Conservation (phyloP, 495 filamentous ascomycete species). For the Podospora sp. region DNA sequence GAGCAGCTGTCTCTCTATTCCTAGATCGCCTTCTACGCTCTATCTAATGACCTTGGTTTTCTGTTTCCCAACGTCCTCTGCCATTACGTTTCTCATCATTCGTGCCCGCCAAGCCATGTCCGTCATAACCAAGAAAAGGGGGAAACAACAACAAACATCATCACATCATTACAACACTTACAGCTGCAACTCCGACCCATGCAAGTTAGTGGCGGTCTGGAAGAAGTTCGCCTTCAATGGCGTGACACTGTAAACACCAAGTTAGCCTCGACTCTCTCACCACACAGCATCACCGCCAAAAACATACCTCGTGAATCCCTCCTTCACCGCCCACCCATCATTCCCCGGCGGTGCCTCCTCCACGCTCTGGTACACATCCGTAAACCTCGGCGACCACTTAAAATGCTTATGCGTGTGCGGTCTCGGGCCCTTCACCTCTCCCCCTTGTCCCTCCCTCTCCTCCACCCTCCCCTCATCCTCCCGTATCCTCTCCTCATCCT, state of each 20-base stretch:
- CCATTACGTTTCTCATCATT: constrained; percentile 19
- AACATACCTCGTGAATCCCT: constrained; percentile 82
- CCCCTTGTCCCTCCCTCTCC: constrained; percentile 32
- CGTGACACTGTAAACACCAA: constrained; percentile 66
- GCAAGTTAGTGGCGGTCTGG: constrained; percentile 64
- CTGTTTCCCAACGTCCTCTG: constrained; percentile 2
- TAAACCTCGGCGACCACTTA: constrained; percentile 87
- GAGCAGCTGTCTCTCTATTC: constrained; percentile 32
- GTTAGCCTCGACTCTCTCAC: neutral
- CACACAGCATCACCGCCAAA: neutral
- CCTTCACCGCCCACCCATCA: constrained; percentile 92
- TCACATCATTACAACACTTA: constrained; percentile 60
- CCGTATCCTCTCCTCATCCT: constrained; percentile 67
- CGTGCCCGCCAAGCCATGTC: neutral
- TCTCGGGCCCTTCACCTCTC: constrained; percentile 29
- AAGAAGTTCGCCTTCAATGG: constrained; percentile 91
- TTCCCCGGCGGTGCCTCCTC: constrained; percentile 79
- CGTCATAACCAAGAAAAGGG: constrained; percentile 10
- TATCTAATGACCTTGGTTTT: constrained; percentile 22
- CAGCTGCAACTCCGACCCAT: constrained; percentile 79
- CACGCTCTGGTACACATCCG: constrained; percentile 82
- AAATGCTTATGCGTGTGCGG: constrained; percentile 79
- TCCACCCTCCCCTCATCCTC: constrained; percentile 56
- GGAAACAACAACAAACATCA: neutral
- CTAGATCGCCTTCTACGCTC: constrained; percentile 34